Conservation (phyloP, 208 protist species). For the Trypanosoma cruzi region DNA sequence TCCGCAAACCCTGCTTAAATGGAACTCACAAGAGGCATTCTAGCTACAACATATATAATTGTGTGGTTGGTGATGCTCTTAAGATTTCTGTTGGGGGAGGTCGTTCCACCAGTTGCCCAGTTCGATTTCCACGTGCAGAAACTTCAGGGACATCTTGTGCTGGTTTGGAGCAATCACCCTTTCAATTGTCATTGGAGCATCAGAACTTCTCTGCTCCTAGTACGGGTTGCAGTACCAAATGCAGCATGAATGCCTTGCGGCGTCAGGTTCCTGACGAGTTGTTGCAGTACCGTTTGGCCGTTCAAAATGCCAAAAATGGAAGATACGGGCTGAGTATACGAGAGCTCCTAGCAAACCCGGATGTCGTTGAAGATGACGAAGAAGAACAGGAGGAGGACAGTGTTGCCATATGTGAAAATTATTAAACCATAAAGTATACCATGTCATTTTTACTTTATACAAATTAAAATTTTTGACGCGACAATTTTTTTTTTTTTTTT, state of each 20-base stretch:
- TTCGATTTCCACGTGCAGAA: background rate
- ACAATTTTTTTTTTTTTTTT: constrained; percentile 11
- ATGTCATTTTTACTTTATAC: constrained; percentile 8
- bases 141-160: background rate
- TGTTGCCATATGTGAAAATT: background rate
- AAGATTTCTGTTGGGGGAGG: background rate
- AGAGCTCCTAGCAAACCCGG: constrained; percentile 22
- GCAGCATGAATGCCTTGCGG: background rate
- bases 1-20: background rate
- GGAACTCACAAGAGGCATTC: background rate
- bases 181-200: background rate
- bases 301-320: constrained; percentile 23
- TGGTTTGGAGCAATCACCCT: background rate
- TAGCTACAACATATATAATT: background rate
- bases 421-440: background rate
- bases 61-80: background rate
- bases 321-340: constrained; percentile 21
- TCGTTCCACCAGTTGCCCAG: constrained; percentile 23
- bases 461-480: background rate
- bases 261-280: background rate
- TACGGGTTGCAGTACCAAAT: background rate
- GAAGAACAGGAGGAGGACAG: constrained; percentile 18
- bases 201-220: background rate
- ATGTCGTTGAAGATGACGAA: constrained; percentile 20
- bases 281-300: constrained; percentile 28